Evolutionary conservation across 257 asterid species (phyloP).

Genomic region (Capsicum pubescens): DNA sequence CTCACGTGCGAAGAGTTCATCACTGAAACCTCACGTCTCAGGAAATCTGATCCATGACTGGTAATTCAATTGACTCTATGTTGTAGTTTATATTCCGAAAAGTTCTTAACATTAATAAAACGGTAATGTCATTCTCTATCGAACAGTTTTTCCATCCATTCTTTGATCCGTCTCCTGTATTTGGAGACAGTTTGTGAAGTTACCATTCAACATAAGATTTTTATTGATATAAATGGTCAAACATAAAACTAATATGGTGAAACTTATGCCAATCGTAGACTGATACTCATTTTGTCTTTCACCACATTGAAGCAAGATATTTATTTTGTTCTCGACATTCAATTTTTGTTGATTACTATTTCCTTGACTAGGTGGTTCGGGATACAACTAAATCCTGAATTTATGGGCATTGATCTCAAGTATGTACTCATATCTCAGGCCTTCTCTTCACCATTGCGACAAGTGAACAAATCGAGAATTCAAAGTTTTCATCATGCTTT

Average conservation of each 20-base stretch:
- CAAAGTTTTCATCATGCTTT: neutral
- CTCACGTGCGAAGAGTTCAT: slow-evolving; percentile 72
- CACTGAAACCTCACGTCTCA: slow-evolving; percentile 76
- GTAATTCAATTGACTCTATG: slow-evolving; percentile 46
- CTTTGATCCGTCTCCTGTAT: neutral
- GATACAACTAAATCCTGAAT: slow-evolving; percentile 91
- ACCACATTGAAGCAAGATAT: neutral
- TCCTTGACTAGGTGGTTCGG: slow-evolving; percentile 88
- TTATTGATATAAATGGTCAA: neutral
- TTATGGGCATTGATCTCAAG: slow-evolving; percentile 97
- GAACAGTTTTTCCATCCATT: neutral
- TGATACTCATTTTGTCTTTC: neutral
- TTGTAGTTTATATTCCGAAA: neutral
- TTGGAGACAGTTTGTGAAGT: neutral
- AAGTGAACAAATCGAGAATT: neutral
- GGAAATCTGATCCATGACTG: slow-evolving; percentile 90
- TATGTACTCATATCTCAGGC: slow-evolving; percentile 44
- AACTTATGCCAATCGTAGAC: neutral
- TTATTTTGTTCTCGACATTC: neutral
- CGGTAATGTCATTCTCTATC: neutral
- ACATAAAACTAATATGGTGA: neutral
- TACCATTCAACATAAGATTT: neutral
- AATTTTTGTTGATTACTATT: slow-evolving; percentile 6
- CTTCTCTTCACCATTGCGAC: neutral
- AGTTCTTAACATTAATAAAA: slow-evolving; percentile 21